phyloP scores from a whole-genome alignment of 2,329 filamentous ascomycete species.

The Claviceps digitariae region DNA sequence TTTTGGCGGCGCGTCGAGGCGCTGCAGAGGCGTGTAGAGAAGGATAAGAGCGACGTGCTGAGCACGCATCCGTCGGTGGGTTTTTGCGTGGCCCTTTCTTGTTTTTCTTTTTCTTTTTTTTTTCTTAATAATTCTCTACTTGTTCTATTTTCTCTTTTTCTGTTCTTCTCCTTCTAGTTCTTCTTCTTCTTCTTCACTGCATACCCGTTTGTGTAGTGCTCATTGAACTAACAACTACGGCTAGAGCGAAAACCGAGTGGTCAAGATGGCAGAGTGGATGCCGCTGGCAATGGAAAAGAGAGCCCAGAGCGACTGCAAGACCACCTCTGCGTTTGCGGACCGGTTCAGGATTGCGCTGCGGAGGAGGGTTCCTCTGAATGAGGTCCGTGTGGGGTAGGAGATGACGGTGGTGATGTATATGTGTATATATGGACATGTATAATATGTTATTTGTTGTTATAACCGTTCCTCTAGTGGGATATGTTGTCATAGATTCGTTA shows the following conservation, averaged over 20 bases:
- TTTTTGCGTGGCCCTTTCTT: slow-evolving; percentile 3
- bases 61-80: slow-evolving; percentile 63
- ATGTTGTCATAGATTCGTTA: too few species aligned
- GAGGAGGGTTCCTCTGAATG: slow-evolving; percentile 13
- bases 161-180: neutral
- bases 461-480: too few species aligned
- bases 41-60: slow-evolving; percentile 48
- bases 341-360: slow-evolving; percentile 36
- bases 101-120: neutral
- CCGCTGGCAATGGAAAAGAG: slow-evolving; percentile 42
- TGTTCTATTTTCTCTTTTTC: neutral
- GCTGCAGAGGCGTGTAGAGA: slow-evolving; percentile 22
- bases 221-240: neutral
- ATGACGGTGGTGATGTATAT: too few species aligned
- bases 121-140: neutral
- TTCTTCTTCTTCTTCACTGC: too few species aligned
- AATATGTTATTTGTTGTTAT: too few species aligned
- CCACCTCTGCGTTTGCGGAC: slow-evolving; percentile 38
- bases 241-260: slow-evolving; percentile 47
- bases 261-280: slow-evolving; percentile 52
- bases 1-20: slow-evolving; percentile 57
- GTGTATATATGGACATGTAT: too few species aligned
- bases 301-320: slow-evolving; percentile 38
- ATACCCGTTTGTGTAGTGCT: neutral
- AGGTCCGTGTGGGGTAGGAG: too few species aligned